Evolutionary conservation across 345 rosid genomes (phyloP).

Genomic region (Lenwebbia sp.): DNA sequence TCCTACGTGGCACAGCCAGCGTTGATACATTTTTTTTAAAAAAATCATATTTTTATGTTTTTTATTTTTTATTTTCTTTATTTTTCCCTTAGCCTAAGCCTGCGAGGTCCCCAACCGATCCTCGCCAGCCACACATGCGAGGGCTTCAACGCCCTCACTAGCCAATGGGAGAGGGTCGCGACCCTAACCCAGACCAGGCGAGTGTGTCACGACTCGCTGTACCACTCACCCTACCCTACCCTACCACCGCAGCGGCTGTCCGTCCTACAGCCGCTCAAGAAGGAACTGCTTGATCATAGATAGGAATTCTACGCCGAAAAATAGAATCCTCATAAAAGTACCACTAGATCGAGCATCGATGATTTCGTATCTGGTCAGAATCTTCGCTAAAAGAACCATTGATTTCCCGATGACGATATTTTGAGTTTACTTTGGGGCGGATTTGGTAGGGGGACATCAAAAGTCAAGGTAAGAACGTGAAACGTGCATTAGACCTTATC

Average conservation of each 20-base stretch:
- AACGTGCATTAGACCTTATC: background rate
- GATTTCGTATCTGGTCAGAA: background rate
- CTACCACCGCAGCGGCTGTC: background rate
- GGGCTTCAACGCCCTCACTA: no score
- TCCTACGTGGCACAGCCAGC: no score
- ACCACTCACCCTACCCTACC: background rate
- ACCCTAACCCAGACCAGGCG: no score
- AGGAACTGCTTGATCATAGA: background rate
- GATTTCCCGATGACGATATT: background rate
- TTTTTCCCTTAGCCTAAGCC: no score
- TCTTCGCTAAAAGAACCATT: background rate
- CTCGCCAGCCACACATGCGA: no score
- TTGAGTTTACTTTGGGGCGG: background rate
- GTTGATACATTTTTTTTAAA: no score
- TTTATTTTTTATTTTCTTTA: no score
- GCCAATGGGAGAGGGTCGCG: no score
- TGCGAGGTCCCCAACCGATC: no score
- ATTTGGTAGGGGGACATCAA: background rate
- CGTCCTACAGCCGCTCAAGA: background rate
- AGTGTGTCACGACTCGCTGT: no score
- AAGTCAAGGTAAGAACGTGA: background rate
- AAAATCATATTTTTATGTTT: no score
- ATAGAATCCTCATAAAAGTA: background rate
- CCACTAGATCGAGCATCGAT: background rate
- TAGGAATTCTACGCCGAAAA: background rate